Base-by-base conservation (phyloP, 805 yeast genomes). In the Wickerhamomyces alni region DNA sequence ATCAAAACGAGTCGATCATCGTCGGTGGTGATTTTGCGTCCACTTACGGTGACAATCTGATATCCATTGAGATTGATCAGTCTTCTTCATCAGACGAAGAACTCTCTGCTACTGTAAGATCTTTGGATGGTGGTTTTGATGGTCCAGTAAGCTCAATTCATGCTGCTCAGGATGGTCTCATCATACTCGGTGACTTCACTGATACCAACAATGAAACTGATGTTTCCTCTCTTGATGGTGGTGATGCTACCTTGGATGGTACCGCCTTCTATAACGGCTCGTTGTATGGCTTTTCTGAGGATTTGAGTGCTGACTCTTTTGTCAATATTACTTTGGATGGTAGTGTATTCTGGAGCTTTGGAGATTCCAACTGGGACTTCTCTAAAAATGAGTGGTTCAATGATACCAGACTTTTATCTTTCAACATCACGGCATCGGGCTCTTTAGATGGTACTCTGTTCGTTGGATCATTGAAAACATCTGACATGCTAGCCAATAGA, bases 21-120 rank as follows among this genome's bases (percentile, higher is more conserved):
- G 49, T 80, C 37, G 73, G 75, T 5, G 87, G 86, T 38, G 67
- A 67, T 16, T 69, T 73, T 43, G 51, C 58, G 2, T 58, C 70
- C 5, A 38, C 48, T 0, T 52, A 59, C 31, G 67, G 72, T 29
- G 63, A 62, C 17, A 65, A 69, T 43, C 57, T 76, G 22, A 48
- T 70, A 2, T 56, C 53, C 2, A 39, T 67, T 3, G 45, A 55
- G 4, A 40, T 69, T 5, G 47, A 47, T 17, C 40, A 50, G 47
- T 54, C 30, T 45, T 54, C 8, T 44, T 35, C n/a, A 26, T 13
- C 36, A 9, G 30, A 47, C 8, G 44, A 38, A 10, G 38, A 55
- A 5, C n/a, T 43, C 10, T 26, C 29, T 8, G 57, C 55, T 1
- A 38, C 43, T n/a, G 56, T 53, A 42, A 13, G 41, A 4, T 34